A percentile compares a stretch with the other conserved stretches of the same genome.
phyloP scores from a whole-genome alignment of 1,284 basidiomycete species.

The Ganoderma meredithae region DNA sequence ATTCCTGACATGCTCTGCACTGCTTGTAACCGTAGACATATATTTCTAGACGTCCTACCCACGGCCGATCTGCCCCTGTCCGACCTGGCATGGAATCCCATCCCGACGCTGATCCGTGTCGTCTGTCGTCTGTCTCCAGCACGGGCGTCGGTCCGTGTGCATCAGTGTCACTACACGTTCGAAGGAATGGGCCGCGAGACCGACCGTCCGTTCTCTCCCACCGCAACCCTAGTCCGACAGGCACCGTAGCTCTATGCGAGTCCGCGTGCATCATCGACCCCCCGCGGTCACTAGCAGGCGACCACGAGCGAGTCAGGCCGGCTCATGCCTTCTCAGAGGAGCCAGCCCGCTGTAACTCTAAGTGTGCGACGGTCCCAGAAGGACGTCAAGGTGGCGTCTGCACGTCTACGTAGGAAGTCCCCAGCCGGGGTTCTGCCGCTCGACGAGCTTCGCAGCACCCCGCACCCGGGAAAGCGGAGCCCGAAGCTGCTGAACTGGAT shows the following conservation, averaged over 20 bases:
- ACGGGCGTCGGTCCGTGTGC: not conserved
- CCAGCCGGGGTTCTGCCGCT: not conserved
- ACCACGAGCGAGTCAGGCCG: not conserved
- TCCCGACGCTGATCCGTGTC: not conserved
- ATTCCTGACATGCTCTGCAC: slow-evolving; percentile 16
- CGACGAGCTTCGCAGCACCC: not conserved
- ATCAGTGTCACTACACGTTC: not conserved
- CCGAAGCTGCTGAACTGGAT: not conserved
- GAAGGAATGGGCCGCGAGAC: not conserved
- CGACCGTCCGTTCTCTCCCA: not conserved
- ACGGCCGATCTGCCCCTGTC: not conserved
- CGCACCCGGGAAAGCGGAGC: not conserved
- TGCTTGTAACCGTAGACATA: slow-evolving; percentile 24
- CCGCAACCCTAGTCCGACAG: not conserved
- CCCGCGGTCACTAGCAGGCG: not conserved
- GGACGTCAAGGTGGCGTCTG: slow-evolving; percentile 11
- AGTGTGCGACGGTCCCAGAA: not conserved
- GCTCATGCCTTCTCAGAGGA: not conserved
- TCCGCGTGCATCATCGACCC: not conserved
- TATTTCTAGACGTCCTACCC: not conserved
- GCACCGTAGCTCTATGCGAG: not conserved
- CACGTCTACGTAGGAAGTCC: not conserved
- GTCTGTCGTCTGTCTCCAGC: not conserved
- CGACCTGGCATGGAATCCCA: not conserved
- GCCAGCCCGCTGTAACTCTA: not conserved